These are phyloP conservation scores for Aspergillus brunneoviolaceus DNA, from an alignment of 2,329 filamentous ascomycete species.

Conservation along the genomic window DNA sequence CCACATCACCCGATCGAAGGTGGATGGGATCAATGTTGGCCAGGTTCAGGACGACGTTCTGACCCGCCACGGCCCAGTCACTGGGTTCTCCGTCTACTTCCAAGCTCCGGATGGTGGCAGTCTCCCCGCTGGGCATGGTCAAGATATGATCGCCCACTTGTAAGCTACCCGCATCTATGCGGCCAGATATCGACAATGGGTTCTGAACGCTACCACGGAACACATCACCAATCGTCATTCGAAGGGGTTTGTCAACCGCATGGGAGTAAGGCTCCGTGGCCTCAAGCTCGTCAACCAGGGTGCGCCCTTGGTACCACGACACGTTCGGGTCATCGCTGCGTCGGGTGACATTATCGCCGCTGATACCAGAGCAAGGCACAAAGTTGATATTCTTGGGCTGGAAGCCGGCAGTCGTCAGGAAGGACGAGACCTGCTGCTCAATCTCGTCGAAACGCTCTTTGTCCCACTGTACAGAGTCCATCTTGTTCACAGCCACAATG, in stretches of 20 bases:
- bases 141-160: constrained; percentile 81
- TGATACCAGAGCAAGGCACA: constrained; percentile 84
- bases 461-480: constrained; percentile 84
- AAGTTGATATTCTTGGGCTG: constrained; percentile 77
- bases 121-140: constrained; percentile 78
- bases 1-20: constrained; percentile 77
- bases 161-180: constrained; percentile 78
- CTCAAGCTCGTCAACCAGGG: constrained; percentile 81
- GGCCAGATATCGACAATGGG: constrained; percentile 79
- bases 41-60: constrained; percentile 82
- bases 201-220: constrained; percentile 78
- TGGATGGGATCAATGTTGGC: constrained; percentile 81
- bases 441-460: constrained; percentile 83
- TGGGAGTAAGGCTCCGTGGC: constrained; percentile 71
- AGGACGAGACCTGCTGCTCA: constrained; percentile 75
- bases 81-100: constrained; percentile 70
- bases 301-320: constrained; percentile 78
- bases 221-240: constrained; percentile 84
- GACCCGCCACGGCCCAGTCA: constrained; percentile 91
- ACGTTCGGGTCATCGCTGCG: constrained; percentile 49
- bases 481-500: constrained; percentile 92
- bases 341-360: constrained; percentile 77
- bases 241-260: constrained; percentile 73
- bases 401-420: constrained; percentile 80
- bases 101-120: constrained; percentile 76